Percentiles rank a stretch among this genome's conserved stretches.
Evolutionary conservation across 140 eudicot species (phyloP).

Genomic region (Oenanthe javanica): DNA sequence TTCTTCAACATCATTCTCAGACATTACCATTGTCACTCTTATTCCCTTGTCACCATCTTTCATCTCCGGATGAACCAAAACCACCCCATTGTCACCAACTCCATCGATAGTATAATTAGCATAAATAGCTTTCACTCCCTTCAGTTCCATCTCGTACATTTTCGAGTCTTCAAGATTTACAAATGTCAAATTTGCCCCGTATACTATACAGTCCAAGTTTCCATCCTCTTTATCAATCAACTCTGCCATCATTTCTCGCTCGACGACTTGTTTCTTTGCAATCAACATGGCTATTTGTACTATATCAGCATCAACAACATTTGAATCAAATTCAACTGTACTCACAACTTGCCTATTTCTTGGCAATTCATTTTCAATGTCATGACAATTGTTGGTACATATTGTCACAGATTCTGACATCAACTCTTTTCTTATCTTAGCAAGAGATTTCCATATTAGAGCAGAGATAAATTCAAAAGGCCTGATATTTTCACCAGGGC

Average conservation of each 20-base stretch:
- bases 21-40: constrained; percentile 29
- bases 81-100: constrained; percentile 47
- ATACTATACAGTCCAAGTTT: constrained; percentile 23
- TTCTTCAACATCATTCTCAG: constrained; percentile 21
- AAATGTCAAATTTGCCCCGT: constrained; percentile 47
- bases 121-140: constrained; percentile 23
- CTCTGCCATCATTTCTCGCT: constrained; percentile 21
- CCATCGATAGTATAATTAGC: constrained; percentile 29
- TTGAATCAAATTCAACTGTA: constrained; percentile 17
- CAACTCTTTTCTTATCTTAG: constrained; percentile 29
- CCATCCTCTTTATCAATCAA: constrained; percentile 20
- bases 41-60: constrained; percentile 15
- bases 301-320: constrained; percentile 21
- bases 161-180: constrained; percentile 33
- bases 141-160: constrained; percentile 23
- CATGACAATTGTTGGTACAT: constrained; percentile 12
- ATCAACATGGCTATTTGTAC: constrained; percentile 22
- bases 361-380: not conserved
- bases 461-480: constrained; percentile 41
- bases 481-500: not conserved
- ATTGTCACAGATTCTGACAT: constrained; percentile 33
- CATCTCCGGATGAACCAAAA: constrained; percentile 31
- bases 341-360: constrained; percentile 25
- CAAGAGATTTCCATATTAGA: constrained; percentile 43
- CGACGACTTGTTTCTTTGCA: constrained; percentile 21